These are phyloP conservation scores for Acanthamoeba lenticulata DNA, from an alignment of 208 protist genomes.

Conservation along the genomic window DNA sequence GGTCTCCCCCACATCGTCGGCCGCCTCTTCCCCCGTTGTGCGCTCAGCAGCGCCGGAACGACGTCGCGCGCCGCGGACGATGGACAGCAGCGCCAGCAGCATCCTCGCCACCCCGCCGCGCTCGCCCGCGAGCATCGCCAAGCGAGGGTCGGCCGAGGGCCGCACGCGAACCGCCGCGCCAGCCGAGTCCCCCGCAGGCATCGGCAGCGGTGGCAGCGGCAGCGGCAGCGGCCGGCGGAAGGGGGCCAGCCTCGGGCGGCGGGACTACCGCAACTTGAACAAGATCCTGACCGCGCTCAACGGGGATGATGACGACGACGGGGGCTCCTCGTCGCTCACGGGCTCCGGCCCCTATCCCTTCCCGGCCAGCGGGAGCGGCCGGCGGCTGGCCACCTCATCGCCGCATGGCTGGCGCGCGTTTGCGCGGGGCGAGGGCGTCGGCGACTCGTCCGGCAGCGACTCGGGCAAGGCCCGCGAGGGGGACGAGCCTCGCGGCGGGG, in stretches of 20 bases:
- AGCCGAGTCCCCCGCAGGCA: neutral
- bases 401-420: neutral
- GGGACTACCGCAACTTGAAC: conserved; percentile 4
- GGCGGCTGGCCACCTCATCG: neutral
- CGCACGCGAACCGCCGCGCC: neutral
- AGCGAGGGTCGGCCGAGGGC: neutral
- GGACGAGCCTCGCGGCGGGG: neutral
- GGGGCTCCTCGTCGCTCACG: neutral
- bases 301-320: neutral
- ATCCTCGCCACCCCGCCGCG: too few relatives aligned
- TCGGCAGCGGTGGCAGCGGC: neutral
- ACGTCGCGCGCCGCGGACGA: neutral
- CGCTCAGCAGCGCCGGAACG: neutral
- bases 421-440: neutral
- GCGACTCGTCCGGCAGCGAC: neutral
- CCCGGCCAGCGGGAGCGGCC: neutral
- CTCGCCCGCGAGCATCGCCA: neutral
- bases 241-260: neutral
- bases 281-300: conserved; percentile 2
- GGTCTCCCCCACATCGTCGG: neutral
- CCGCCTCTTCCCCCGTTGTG: neutral
- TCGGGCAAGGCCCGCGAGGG: neutral
- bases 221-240: neutral
- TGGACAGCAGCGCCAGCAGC: too few relatives aligned
- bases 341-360: neutral